Base-by-base conservation (phyloP, 345 rosid species). In the Bruguiera sexangula region DNA sequence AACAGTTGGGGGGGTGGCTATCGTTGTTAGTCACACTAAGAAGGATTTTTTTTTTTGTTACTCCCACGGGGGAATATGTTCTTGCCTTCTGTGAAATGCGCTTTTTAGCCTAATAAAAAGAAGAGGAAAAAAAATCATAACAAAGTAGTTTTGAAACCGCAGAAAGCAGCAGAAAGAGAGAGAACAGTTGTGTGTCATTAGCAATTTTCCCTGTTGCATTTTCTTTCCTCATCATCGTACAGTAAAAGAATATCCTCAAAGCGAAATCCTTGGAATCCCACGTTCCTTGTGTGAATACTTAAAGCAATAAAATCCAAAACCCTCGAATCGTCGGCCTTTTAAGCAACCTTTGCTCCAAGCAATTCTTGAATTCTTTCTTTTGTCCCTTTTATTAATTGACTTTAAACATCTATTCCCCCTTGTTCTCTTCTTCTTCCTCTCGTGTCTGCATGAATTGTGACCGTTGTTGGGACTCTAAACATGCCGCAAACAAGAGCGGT, bases 341-440 rank as follows among this genome's bases (percentile, higher is more conserved):
- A 94, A 94, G 97, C 82, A 87, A 91, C 99, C 96, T 89, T 91
- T 83, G 82, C 68, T 69, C 75, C 87, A 91, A 95, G 99, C 88
- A 74, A 94, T 86, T 84, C 91, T 75, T 32, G 70, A 78, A 70
- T 80, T 70, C 24, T 78, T 60, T 80, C 69, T 79, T 60, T 32
- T 51, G 15, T 26, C 65, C 54, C 68, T 75, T 69, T 27, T 22
- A 52, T 54, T 13, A 26, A 63, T 68, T 53, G 65, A 61, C 24
- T 62, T 63, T 34, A 60, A 51, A 19, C 63, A 50, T 29, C 19
- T 19, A 65, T 26, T 27, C 36, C 48, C 0, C 46, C 56, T 73
- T 43, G 39, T 29, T 21, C 1, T 61, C 74, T 10, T 57, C 21
- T 61, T 15, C 64, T 61, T 55, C 55, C 21, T 71, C 54, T 10